Evolutionary conservation across 441 rosid species (phyloP).

Genomic region (Populus trichocarpa): DNA sequence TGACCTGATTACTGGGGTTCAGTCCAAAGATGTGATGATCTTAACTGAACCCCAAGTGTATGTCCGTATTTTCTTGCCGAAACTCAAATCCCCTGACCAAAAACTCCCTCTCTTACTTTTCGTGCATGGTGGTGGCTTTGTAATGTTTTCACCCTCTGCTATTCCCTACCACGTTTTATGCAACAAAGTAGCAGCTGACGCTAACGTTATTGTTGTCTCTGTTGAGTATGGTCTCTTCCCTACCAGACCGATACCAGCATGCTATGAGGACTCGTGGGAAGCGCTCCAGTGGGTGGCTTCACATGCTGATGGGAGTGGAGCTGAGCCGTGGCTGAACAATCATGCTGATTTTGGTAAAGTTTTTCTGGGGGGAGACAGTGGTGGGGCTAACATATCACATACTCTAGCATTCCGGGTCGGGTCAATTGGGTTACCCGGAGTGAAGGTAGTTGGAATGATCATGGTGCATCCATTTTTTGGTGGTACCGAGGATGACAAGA

Average conservation of each 20-base stretch:
- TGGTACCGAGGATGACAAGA: slow-evolving; percentile 1
- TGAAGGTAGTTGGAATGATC: slow-evolving; percentile 27
- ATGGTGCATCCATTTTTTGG: slow-evolving; percentile 42
- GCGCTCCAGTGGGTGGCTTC: slow-evolving; percentile 31
- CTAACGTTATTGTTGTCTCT: too few relatives aligned
- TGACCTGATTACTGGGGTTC: slow-evolving; percentile 34
- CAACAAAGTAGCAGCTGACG: slow-evolving; percentile 6
- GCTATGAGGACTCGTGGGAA: too few relatives aligned
- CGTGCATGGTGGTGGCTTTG: slow-evolving; percentile 41
- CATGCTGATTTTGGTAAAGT: slow-evolving; percentile 29
- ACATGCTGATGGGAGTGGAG: slow-evolving; percentile 20
- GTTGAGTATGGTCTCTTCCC: too few relatives aligned
- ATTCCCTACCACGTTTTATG: slow-evolving; percentile 21
- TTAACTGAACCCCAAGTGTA: slow-evolving; percentile 32
- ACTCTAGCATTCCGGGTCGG: slow-evolving; percentile 12
- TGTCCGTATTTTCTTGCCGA: slow-evolving; percentile 51
- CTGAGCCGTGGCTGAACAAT: slow-evolving; percentile 44
- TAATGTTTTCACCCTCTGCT: slow-evolving; percentile 25
- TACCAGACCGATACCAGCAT: too few relatives aligned
- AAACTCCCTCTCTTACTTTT: slow-evolving; percentile 33
- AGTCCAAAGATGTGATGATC: slow-evolving; percentile 44
- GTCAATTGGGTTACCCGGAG: slow-evolving; percentile 20
- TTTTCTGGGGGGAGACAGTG: slow-evolving; percentile 41
- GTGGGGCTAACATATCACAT: slow-evolving; percentile 31
- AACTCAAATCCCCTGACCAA: neutral